These are phyloP conservation scores for Leccinum aurantiacum DNA, from an alignment of 768 basidiomycete species.

Conservation along the genomic window DNA sequence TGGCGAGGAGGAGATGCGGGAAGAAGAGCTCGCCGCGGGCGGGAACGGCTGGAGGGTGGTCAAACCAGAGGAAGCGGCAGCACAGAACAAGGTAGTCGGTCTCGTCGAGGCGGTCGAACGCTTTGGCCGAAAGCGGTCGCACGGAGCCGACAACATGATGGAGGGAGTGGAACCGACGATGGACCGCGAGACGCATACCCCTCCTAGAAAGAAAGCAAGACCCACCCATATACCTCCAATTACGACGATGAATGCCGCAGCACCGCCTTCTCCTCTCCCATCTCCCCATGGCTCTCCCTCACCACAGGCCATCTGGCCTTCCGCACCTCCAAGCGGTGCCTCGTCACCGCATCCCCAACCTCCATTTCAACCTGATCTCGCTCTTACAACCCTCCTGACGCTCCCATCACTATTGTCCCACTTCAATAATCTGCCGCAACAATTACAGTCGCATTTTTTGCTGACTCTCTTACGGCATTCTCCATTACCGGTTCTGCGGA, in stretches of 20 bases:
- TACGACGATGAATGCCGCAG: conserved; percentile 67
- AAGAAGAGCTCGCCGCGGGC: conserved; percentile 63
- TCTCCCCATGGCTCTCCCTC: conserved; percentile 85
- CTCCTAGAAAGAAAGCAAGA: conserved; percentile 77
- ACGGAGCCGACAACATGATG: conserved; percentile 57
- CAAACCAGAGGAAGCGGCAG: conserved; percentile 58
- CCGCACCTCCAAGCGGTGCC: conserved; percentile 75
- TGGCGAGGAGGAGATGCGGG: conserved; percentile 65
- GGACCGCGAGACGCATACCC: conserved; percentile 44
- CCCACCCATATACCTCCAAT: conserved; percentile 58
- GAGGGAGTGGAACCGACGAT: conserved; percentile 69
- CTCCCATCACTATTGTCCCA: conserved; percentile 81
- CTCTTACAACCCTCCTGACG: conserved; percentile 81
- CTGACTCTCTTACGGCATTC: conserved; percentile 91
- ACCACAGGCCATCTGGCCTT: conserved; percentile 75
- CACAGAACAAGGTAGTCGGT: conserved; percentile 53
- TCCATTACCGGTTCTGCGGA: conserved; percentile 86
- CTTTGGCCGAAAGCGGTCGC: conserved; percentile 64
- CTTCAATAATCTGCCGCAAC: conserved; percentile 75
- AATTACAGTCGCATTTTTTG: conserved; percentile 90
- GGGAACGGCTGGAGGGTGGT: conserved; percentile 79
- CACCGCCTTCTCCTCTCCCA: conserved; percentile 81
- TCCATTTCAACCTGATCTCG: conserved; percentile 78
- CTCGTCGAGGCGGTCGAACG: conserved; percentile 82
- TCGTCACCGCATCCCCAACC: conserved; percentile 68